Evolutionary conservation across 352 stramenopile species (phyloP).

Genomic region (Phytophthora macrochlamydospora): DNA sequence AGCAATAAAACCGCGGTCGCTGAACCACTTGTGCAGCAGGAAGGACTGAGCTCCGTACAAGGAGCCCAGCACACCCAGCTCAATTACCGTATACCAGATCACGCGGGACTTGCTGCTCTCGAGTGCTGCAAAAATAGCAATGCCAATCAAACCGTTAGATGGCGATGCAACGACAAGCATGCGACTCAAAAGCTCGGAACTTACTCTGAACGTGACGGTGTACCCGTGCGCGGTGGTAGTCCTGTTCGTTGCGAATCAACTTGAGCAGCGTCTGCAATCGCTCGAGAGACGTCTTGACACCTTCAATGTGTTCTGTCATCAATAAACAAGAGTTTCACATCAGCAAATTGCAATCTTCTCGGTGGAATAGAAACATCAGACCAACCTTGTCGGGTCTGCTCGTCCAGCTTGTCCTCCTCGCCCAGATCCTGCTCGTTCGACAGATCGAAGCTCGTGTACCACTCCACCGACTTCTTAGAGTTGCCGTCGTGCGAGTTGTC

Average conservation of each 20-base stretch:
- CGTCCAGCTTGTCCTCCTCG: constrained; percentile 76
- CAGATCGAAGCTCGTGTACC: constrained; percentile 83
- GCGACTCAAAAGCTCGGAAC: constrained; percentile 8
- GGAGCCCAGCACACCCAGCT: constrained; percentile 64
- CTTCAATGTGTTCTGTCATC: constrained; percentile 71
- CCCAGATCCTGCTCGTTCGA: constrained; percentile 78
- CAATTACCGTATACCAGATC: constrained; percentile 80
- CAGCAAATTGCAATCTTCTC: neutral
- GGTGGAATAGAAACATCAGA: neutral
- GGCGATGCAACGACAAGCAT: constrained; percentile 1
- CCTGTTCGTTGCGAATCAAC: constrained; percentile 79
- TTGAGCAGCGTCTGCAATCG: constrained; percentile 67
- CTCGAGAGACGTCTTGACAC: constrained; percentile 64
- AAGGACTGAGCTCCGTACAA: constrained; percentile 81
- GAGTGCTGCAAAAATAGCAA: constrained; percentile 39
- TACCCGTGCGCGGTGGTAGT: constrained; percentile 75
- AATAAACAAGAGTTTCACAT: constrained; percentile 3
- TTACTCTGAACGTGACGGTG: constrained; percentile 78
- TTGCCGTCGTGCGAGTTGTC: constrained; percentile 77
- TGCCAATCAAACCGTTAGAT: constrained; percentile 4
- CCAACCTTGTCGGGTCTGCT: constrained; percentile 63
- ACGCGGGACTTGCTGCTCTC: constrained; percentile 83
- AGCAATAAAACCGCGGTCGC: constrained; percentile 68
- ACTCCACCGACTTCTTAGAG: constrained; percentile 73
- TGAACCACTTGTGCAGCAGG: constrained; percentile 88